phyloP scores from a whole-genome alignment of 208 protist genomes.

The Wallacemonas sp. region DNA sequence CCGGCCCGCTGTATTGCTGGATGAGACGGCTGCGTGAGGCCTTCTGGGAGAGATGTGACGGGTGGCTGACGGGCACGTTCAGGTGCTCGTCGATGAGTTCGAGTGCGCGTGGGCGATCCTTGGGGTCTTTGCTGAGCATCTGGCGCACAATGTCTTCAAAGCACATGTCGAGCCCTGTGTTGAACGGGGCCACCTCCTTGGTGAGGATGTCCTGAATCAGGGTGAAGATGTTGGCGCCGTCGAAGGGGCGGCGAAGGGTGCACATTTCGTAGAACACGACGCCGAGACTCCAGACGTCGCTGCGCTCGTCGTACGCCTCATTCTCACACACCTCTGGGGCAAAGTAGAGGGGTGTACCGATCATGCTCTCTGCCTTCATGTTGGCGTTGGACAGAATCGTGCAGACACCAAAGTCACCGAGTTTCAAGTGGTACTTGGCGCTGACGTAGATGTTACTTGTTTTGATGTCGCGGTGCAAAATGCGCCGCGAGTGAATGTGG shows the following conservation, averaged over 20 bases:
- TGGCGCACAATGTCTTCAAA: slow-evolving; percentile 77
- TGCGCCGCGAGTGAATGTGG: slow-evolving; percentile 86
- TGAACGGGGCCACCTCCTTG: slow-evolving; percentile 69
- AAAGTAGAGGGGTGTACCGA: slow-evolving; percentile 92
- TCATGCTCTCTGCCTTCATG: slow-evolving; percentile 73
- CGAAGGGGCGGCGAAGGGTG: slow-evolving; percentile 79
- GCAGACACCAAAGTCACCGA: slow-evolving; percentile 92
- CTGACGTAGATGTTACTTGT: slow-evolving; percentile 93
- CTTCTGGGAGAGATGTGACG: slow-evolving; percentile 80
- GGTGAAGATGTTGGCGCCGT: slow-evolving; percentile 62
- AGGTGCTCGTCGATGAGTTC: slow-evolving; percentile 80
- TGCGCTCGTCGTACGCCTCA: slow-evolving; percentile 84
- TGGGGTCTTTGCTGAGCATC: slow-evolving; percentile 79
- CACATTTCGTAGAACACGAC: slow-evolving; percentile 97
- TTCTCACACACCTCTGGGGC: slow-evolving; percentile 91
- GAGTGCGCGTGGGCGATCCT: slow-evolving; percentile 72
- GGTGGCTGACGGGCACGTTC: slow-evolving; percentile 73
- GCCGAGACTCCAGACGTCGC: slow-evolving; percentile 96
- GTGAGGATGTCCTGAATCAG: slow-evolving; percentile 75
- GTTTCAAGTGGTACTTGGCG: slow-evolving; percentile 88
- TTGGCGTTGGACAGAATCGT: slow-evolving; percentile 68
- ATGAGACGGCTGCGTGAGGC: slow-evolving; percentile 64
- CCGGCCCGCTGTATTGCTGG: slow-evolving; percentile 73
- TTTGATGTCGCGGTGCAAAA: slow-evolving; percentile 93
- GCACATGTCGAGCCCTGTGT: slow-evolving; percentile 54